Percentiles rank a stretch among this genome's conserved stretches.
Evolutionary conservation across 2,329 filamentous ascomycete species (phyloP).

Genomic region (Aspergillus aculeatus): DNA sequence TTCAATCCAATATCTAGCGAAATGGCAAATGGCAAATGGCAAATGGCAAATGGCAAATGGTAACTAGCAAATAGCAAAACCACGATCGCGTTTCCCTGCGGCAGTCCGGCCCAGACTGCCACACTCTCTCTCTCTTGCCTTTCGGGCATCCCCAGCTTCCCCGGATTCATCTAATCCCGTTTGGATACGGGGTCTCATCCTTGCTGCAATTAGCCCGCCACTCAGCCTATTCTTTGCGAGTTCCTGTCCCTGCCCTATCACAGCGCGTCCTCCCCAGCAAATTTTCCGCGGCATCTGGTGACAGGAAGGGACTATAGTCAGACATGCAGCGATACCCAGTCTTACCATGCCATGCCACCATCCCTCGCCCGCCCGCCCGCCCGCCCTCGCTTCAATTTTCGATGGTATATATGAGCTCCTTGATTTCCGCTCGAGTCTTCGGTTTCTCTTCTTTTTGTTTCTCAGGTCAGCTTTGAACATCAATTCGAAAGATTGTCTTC

Average conservation of each 20-base stretch:
- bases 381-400: not conserved
- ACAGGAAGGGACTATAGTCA: not conserved
- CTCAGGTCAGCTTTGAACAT: not conserved
- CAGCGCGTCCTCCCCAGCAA: not conserved
- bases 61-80: not conserved
- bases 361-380: not conserved
- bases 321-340: not conserved
- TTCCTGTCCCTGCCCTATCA: not conserved
- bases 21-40: too few species aligned
- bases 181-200: constrained; percentile 6
- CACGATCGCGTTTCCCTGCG: not conserved
- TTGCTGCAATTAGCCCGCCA: constrained; percentile 4
- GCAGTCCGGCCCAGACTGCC: not conserved
- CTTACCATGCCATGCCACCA: not conserved
- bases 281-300: constrained; percentile 1
- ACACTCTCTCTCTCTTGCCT: not conserved
- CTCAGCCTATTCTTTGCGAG: not conserved
- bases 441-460: not conserved
- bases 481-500: not conserved
- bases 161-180: constrained; percentile 9
- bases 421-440: not conserved
- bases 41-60: too few species aligned
- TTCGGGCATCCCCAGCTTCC: not conserved
- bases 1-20: not conserved
- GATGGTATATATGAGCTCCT: not conserved